phyloP scores from a whole-genome alignment of 306 rosid genomes.

The Mimosa bimucronata region DNA sequence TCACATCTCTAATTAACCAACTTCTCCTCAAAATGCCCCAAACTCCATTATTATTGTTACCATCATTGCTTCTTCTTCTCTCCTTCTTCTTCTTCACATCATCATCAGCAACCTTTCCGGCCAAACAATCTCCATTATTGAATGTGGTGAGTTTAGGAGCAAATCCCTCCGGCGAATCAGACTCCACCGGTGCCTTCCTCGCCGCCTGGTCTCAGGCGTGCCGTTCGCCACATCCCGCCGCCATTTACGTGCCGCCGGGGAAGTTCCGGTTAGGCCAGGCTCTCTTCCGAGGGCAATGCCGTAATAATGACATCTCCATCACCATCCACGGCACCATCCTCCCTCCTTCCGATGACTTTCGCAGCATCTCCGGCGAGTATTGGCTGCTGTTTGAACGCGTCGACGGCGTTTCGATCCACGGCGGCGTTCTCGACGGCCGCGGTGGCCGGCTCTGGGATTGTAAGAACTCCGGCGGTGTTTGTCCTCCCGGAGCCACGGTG shows the following conservation, averaged over 20 bases:
- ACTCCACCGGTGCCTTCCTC: constrained; percentile 49
- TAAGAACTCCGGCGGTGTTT: constrained; percentile 45
- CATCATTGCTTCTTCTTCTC: not conserved
- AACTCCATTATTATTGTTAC: too few relatives aligned
- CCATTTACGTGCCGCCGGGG: constrained; percentile 51
- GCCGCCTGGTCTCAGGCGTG: constrained; percentile 54
- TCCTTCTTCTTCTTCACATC: not conserved
- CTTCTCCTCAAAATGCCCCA: constrained; percentile 1
- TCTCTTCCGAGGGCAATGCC: constrained; percentile 40
- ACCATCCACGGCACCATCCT: constrained; percentile 54
- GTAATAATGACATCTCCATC: constrained; percentile 40
- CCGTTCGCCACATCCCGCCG: not conserved
- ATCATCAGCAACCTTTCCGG: not conserved
- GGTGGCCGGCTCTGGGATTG: constrained; percentile 58
- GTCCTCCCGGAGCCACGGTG: constrained; percentile 59
- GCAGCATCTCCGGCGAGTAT: not conserved
- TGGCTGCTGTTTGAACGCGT: constrained; percentile 53
- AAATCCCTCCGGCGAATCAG: constrained; percentile 41
- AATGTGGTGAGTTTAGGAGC: constrained; percentile 57
- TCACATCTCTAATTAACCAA: not conserved
- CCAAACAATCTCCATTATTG: constrained; percentile 3
- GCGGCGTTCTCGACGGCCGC: constrained; percentile 61
- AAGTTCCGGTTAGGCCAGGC: constrained; percentile 35
- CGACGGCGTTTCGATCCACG: constrained; percentile 46
- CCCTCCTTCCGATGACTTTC: constrained; percentile 45